phyloP scores from a whole-genome alignment of 2,329 filamentous ascomycete genomes.

The Biscogniauxia mediterranea region DNA sequence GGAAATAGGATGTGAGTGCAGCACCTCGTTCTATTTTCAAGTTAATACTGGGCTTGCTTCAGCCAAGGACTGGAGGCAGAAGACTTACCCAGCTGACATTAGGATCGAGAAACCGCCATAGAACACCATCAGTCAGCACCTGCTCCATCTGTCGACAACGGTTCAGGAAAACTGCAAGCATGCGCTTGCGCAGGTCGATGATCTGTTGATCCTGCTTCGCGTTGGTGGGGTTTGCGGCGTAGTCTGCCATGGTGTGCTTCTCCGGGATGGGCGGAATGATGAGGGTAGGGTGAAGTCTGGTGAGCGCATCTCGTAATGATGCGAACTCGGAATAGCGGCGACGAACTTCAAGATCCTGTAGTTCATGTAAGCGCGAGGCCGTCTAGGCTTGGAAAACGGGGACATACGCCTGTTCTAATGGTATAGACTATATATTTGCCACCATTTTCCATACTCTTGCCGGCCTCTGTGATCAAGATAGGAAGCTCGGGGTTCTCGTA shows the following conservation, averaged over 20 bases:
- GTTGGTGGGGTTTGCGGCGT: constrained; percentile 95
- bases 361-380: constrained; percentile 8
- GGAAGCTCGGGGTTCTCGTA: constrained; percentile 90
- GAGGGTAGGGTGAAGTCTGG: constrained; percentile 88
- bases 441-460: constrained; percentile 90
- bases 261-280: constrained; percentile 97
- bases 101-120: constrained; percentile 96
- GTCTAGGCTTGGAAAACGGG: neutral
- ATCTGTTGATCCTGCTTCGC: constrained; percentile 97
- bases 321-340: constrained; percentile 96
- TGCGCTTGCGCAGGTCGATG: constrained; percentile 93
- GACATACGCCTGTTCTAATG: constrained; percentile 82
- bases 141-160: constrained; percentile 90
- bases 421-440: constrained; percentile 97
- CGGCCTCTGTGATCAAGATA: constrained; percentile 90
- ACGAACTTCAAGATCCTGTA: constrained; percentile 88
- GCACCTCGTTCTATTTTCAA: constrained; percentile 74
- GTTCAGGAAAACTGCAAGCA: constrained; percentile 94
- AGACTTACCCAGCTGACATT: constrained; percentile 91
- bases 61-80: neutral
- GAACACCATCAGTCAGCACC: constrained; percentile 88
- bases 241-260: constrained; percentile 98
- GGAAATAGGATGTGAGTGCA: constrained; percentile 85
- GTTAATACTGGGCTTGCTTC: constrained; percentile 25
- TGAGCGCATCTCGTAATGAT: constrained; percentile 83